Base-by-base conservation (phyloP, 352 stramenopile species). In the Phytophthora nicotianae region DNA sequence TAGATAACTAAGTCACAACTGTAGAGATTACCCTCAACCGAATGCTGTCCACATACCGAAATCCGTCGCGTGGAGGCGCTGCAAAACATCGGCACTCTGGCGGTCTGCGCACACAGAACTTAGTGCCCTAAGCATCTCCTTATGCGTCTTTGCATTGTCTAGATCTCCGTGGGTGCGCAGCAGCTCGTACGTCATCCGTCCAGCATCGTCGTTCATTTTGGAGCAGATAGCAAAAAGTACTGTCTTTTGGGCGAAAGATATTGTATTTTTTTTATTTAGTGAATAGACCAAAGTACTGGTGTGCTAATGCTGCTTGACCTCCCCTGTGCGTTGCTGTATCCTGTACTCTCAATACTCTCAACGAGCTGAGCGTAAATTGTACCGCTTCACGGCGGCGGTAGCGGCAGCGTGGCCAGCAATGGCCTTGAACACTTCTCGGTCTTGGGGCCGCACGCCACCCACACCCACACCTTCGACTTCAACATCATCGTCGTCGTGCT, bases 371-470 rank as follows among this genome's bases (percentile, higher is more conserved):
- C 79, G 79, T 40, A 91, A 37, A 14, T 74, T 77, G 67, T 88
- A 88, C 9, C 71, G 56, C 56, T 83, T 87, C 4, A 70, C 62
- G 5, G 78, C 78, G 14, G 75, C 78, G 17, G 71, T 81, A 8
- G 85, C 85, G n/a, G 85, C 85, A 21, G 78, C 83, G 19, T 81
- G 69, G 8, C 79, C 81, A 7, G 69, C 82, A 10, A 91, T 63
- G 2, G 86, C 86, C 21, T 77, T 81, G 9, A 75, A 75, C 3
- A 82, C 83, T 16, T 83, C 68, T 62, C 86, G 82, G 27, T 79
- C 70, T 35, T 83, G 73, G 10, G 77, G 56, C 4, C 58, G 74
- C 16, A 75, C 68, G 37, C 79, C 68, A 11, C 55, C 49, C 3
- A 43, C 50, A 5, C 33, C 49, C 3, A 43, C 50, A 5, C 33